Conservation (phyloP, 306 rosid genomes). For the Trifolium pratense region DNA sequence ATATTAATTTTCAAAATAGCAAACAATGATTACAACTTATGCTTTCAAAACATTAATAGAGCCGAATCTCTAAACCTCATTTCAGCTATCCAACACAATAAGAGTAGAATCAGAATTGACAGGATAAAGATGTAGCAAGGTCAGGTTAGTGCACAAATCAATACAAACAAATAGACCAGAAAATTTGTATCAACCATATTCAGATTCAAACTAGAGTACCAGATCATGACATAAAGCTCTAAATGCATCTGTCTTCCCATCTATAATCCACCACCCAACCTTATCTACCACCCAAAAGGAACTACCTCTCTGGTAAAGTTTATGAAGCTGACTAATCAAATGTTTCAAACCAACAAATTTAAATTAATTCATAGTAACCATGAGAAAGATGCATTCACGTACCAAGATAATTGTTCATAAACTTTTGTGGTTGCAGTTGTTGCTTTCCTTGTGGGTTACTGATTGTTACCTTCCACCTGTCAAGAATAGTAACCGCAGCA, state of each 20-base stretch:
- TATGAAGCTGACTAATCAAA: constrained; percentile 30
- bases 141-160: constrained; percentile 24
- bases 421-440: constrained; percentile 70
- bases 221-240: constrained; percentile 35
- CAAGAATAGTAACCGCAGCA: constrained; percentile 97
- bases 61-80: constrained; percentile 7
- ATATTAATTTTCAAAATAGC: neutral
- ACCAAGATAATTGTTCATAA: constrained; percentile 98
- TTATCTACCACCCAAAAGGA: constrained; percentile 34
- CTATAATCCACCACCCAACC: constrained; percentile 27
- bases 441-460: constrained; percentile 73
- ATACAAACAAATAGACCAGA: constrained; percentile 23
- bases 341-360: constrained; percentile 24
- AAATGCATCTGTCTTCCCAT: constrained; percentile 22
- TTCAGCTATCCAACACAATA: constrained; percentile 17
- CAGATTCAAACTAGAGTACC: constrained; percentile 29
- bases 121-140: constrained; percentile 16
- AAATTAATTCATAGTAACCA: constrained; percentile 26
- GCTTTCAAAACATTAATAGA: neutral
- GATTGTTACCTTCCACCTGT: constrained; percentile 87
- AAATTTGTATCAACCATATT: constrained; percentile 28
- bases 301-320: constrained; percentile 6
- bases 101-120: constrained; percentile 31
- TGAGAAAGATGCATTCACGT: constrained; percentile 43
- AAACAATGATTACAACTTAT: neutral